Evolutionary conservation across 495 filamentous ascomycete genomes (phyloP).

Genomic region (Elasticomyces elasticus): DNA sequence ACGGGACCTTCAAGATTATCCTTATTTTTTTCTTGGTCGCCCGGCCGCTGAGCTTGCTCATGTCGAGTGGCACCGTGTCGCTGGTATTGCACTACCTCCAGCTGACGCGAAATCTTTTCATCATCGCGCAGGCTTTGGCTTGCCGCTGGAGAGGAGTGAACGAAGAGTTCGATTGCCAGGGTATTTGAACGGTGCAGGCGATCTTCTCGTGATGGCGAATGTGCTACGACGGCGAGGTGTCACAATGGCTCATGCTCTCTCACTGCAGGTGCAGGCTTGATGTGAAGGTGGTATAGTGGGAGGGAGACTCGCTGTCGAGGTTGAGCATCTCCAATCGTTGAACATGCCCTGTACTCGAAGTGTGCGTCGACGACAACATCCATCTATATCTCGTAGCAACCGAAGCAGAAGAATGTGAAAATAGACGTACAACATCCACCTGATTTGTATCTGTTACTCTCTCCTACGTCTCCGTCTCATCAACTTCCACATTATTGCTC

Average conservation of each 20-base stretch:
- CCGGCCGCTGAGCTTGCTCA: constrained; percentile 74
- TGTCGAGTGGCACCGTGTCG: constrained; percentile 64
- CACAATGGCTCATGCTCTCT: no score
- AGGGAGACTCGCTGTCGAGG: no score
- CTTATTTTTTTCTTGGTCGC: constrained; percentile 39
- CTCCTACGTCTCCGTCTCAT: background rate
- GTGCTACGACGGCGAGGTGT: no score
- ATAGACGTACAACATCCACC: no score
- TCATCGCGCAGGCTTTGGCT: constrained; percentile 7
- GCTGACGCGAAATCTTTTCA: constrained; percentile 66
- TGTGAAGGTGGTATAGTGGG: no score
- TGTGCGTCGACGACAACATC: no score
- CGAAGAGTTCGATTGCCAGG: background rate
- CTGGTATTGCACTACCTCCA: constrained; percentile 80
- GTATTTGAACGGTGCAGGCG: background rate
- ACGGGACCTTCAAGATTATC: constrained; percentile 27
- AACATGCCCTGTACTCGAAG: no score
- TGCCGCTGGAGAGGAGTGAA: constrained; percentile 12
- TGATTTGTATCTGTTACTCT: no score
- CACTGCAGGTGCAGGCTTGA: no score
- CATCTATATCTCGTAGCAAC: no score
- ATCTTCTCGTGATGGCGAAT: background rate
- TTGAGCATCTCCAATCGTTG: no score
- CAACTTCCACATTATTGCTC: background rate
- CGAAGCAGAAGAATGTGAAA: no score